These are phyloP conservation scores for Leccinum subtestaceum DNA, from an alignment of 768 basidiomycete species.

Conservation along the genomic window DNA sequence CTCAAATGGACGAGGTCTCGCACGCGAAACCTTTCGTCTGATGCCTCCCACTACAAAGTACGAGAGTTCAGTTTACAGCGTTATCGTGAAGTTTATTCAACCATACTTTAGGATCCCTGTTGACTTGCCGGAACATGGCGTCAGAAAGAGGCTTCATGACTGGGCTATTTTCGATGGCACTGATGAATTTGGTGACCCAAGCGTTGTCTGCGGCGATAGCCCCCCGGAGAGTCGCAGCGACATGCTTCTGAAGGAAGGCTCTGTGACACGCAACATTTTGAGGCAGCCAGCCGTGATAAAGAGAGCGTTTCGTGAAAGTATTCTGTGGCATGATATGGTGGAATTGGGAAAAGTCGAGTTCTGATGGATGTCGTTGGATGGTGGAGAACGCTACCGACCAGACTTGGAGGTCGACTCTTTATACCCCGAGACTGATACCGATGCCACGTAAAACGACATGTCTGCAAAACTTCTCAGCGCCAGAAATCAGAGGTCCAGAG, in stretches of 20 bases:
- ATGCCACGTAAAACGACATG: too few relatives aligned
- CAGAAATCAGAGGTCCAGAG: too few relatives aligned
- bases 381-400: too few relatives aligned
- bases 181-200: neutral
- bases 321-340: too few relatives aligned
- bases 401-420: too few relatives aligned
- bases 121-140: neutral
- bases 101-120: neutral
- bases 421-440: too few relatives aligned
- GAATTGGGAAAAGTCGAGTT: too few relatives aligned
- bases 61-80: neutral
- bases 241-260: neutral
- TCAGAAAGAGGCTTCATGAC: neutral
- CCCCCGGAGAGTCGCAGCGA: neutral
- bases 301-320: neutral
- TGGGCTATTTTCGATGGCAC: neutral
- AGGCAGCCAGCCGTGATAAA: conserved; percentile 4
- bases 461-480: too few relatives aligned
- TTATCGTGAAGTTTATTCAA: neutral
- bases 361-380: too few relatives aligned
- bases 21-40: neutral
- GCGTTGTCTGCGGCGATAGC: neutral
- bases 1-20: neutral
- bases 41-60: neutral
- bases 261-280: neutral